A percentile compares a stretch with the other conserved stretches of the same genome.
Evolutionary conservation across 768 basidiomycete species (phyloP).

Genomic region (Podaxis rugospora): DNA sequence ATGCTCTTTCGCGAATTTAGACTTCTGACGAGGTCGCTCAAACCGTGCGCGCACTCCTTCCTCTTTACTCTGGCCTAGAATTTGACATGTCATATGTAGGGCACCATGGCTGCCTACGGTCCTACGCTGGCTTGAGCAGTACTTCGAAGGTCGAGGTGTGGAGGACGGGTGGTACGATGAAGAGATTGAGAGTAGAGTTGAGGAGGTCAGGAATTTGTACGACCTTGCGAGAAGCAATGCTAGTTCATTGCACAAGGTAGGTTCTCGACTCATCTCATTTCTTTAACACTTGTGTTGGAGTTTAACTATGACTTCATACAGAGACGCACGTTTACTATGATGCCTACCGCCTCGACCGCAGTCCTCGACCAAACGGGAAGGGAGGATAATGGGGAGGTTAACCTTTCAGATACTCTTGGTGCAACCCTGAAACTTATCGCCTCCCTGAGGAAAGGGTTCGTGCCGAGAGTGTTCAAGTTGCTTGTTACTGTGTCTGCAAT

Average conservation of each 20-base stretch:
- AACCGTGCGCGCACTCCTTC: constrained; percentile 39
- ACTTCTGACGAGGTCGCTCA: constrained; percentile 57
- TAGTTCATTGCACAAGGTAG: constrained; percentile 40
- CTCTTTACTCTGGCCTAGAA: background rate
- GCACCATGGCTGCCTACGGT: constrained; percentile 43
- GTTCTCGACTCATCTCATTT: background rate
- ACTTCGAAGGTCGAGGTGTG: constrained; percentile 17
- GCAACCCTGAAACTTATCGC: constrained; percentile 34
- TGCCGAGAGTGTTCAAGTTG: constrained; percentile 48
- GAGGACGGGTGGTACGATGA: constrained; percentile 31
- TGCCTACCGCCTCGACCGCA: constrained; percentile 13
- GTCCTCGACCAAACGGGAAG: constrained; percentile 2
- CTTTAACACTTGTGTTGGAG: background rate
- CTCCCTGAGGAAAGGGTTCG: constrained; percentile 42
- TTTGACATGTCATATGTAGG: constrained; percentile 19
- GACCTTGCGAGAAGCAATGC: constrained; percentile 42
- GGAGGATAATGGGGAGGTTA: constrained; percentile 16
- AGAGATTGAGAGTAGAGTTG: constrained; percentile 39
- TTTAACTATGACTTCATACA: background rate
- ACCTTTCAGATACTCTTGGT: constrained; percentile 31
- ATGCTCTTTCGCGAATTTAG: constrained; percentile 63
- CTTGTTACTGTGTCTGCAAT: constrained; percentile 60
- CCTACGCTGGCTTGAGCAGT: constrained; percentile 39
- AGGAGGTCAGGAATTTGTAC: constrained; percentile 47
- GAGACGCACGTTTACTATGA: constrained; percentile 14